These are phyloP conservation scores for Cubamyces lactineus DNA, from an alignment of 768 basidiomycete species.

Conservation along the genomic window DNA sequence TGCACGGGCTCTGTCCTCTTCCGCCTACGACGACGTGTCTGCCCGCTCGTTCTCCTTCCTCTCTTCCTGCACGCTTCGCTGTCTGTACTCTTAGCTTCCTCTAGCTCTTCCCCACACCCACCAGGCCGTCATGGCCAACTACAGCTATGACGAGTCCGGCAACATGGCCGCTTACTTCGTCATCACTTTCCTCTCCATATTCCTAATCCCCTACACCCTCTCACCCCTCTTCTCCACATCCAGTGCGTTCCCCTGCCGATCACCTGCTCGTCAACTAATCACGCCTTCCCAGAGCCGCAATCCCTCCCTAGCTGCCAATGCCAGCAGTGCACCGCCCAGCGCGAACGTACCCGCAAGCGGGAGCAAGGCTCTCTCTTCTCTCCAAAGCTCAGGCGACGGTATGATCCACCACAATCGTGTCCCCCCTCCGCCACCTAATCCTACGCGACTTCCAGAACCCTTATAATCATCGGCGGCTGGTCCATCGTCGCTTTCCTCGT, in stretches of 20 bases:
- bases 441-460: constrained; percentile 45
- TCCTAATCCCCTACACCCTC: constrained; percentile 79
- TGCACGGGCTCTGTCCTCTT: neutral
- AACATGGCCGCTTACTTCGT: constrained; percentile 90
- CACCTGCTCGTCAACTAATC: constrained; percentile 8
- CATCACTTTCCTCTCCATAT: constrained; percentile 83
- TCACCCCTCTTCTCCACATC: constrained; percentile 50
- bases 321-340: constrained; percentile 60
- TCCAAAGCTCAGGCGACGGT: constrained; percentile 57
- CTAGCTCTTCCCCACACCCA: neutral
- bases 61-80: neutral
- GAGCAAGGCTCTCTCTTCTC: constrained; percentile 51
- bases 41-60: constrained; percentile 4
- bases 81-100: constrained; percentile 22
- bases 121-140: constrained; percentile 64
- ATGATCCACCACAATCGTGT: constrained; percentile 29
- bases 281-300: constrained; percentile 16
- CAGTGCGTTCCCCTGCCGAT: constrained; percentile 44
- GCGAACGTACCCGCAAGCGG: constrained; percentile 45
- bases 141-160: constrained; percentile 85
- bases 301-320: constrained; percentile 58
- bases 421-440: constrained; percentile 4
- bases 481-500: constrained; percentile 63
- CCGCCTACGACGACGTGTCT: constrained; percentile 18
- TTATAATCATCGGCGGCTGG: constrained; percentile 76